phyloP scores from a whole-genome alignment of 179 eudicot genomes.

The Spergularia azorica region DNA sequence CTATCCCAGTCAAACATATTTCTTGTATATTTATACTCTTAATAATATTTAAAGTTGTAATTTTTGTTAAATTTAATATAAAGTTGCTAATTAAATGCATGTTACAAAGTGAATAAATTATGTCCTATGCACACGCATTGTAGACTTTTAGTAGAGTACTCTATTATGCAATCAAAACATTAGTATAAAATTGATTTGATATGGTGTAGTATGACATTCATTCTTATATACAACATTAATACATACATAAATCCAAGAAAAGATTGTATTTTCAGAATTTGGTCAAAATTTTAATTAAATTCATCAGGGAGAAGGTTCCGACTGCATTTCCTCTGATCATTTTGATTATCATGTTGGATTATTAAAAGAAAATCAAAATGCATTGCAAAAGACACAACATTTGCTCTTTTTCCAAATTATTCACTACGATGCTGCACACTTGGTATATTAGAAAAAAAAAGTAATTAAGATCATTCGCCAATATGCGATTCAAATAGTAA shows the following conservation, averaged over 20 bases:
- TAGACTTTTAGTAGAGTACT: background rate
- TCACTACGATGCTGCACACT: too few species aligned
- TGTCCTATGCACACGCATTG: conserved; percentile 11
- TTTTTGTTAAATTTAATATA: background rate
- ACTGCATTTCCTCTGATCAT: too few species aligned
- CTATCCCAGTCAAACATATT: background rate
- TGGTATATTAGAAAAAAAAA: too few species aligned
- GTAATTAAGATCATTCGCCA: too few species aligned
- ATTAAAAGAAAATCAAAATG: too few species aligned
- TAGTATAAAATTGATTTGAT: background rate
- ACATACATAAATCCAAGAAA: background rate
- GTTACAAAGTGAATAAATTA: background rate
- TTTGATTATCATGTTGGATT: too few species aligned
- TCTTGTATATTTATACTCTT: background rate
- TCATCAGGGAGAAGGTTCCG: background rate
- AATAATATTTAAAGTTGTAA: too few species aligned
- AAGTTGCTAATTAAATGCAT: background rate
- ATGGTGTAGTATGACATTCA: conserved; percentile 9
- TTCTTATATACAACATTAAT: background rate
- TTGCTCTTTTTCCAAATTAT: too few species aligned
- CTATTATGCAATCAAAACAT: background rate
- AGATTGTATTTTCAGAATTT: background rate
- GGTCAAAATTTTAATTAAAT: background rate
- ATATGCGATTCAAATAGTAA: too few species aligned
- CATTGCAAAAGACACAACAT: too few species aligned